Base-by-base conservation (phyloP, 495 filamentous ascomycete species). In the Penicillium robsamsonii region DNA sequence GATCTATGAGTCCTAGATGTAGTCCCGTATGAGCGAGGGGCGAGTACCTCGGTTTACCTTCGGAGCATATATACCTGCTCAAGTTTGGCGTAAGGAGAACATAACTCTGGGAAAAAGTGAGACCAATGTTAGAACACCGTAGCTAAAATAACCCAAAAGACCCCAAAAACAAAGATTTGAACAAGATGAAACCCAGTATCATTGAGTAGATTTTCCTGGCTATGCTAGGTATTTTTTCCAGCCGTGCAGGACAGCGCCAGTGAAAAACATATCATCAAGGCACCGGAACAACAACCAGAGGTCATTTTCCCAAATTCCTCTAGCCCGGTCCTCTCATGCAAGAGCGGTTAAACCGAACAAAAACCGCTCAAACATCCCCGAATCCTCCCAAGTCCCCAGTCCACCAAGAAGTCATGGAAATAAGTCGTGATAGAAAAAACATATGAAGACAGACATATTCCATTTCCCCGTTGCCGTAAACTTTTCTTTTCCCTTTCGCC, bases 161-260 rank as follows among this genome's bases (percentile, higher is more conserved):
- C 18, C 13, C 29, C 13, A 35, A 25, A 27, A 37, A 24, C 13
- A 27, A 46, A 46, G 31, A 40, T 33, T 58, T 61, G 66, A 64
- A 64, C 59, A 70, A 68, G 58, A 62, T 61, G 62, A 64, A 64
- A 70, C 60, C 66, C 66, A 61, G 66, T 68, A 61, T 66, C 58
- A 68, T 68, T 66, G 66, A 68, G 66, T 64, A 68, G 63, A 68
- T 64, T 68, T 68, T 66, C 66, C 66, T 68, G 66, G 63, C 66
- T 68, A 68, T 68, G 66, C 66, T 68, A 68, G 66, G 66, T 63
- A 64, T 66, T 63, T 68, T 68, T 68, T 68, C 66, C 58, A 68
- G 66, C 63, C 58, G 59, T 63, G 50, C 57, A 60, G 51, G 56
- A 66, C 60, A 63, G 63, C 66, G 66, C 66, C 66, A 68, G 63